Percentiles rank a stretch among this genome's conserved stretches.
These are phyloP conservation scores for Sclerotinia borealis DNA, from an alignment of 2,329 filamentous ascomycete genomes.

Conservation along the genomic window DNA sequence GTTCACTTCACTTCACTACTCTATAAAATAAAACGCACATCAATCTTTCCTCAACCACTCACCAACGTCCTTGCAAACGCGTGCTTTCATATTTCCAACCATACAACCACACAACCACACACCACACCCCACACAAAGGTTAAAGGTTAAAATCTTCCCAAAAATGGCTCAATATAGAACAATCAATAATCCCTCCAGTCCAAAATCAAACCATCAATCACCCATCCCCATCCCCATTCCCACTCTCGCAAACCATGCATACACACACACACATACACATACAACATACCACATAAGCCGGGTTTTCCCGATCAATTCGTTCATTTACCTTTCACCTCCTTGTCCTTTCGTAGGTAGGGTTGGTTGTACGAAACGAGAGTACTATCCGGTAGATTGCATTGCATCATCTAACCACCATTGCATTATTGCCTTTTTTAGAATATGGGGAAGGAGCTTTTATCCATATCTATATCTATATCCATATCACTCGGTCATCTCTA, in stretches of 20 bases:
- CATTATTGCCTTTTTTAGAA: background rate
- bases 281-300: background rate
- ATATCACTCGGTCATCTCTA: too few relatives aligned
- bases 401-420: too few relatives aligned
- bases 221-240: too few relatives aligned
- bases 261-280: too few relatives aligned
- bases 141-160: background rate
- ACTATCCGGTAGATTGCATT: background rate
- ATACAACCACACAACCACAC: background rate
- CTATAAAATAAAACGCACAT: too few relatives aligned
- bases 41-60: background rate
- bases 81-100: background rate
- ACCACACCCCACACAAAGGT: too few relatives aligned
- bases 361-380: too few relatives aligned
- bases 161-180: background rate
- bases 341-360: too few relatives aligned
- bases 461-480: background rate
- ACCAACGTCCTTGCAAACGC: background rate
- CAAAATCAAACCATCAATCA: background rate
- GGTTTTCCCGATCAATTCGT: background rate
- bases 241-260: too few relatives aligned
- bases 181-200: background rate
- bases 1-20: too few relatives aligned
- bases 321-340: background rate
- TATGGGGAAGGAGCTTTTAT: background rate